A percentile compares a stretch with the other conserved stretches of the same genome.
phyloP scores from a whole-genome alignment of 129 eudicot genomes.

The Heracleum sosnowskyi region DNA sequence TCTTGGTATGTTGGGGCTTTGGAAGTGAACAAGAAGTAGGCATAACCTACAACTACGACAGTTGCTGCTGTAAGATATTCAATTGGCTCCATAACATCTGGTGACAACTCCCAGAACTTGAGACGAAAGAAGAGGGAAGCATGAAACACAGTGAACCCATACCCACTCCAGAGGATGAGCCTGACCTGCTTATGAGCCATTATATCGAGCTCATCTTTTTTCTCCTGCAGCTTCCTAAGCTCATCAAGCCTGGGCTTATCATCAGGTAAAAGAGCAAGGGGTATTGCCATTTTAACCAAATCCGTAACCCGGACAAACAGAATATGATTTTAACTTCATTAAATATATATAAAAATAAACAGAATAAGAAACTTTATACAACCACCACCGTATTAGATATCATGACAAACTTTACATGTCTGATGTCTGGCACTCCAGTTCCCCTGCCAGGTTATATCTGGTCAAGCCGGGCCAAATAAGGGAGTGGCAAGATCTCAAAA shows the following conservation, averaged over 20 bases:
- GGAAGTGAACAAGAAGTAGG: constrained; percentile 67
- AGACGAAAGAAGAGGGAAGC: constrained; percentile 76
- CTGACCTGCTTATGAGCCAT: constrained; percentile 76
- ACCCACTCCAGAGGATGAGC: constrained; percentile 61
- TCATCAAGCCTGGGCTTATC: constrained; percentile 59
- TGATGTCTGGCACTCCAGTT: neutral
- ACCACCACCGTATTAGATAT: neutral
- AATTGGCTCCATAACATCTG: constrained; percentile 98
- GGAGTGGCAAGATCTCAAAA: neutral
- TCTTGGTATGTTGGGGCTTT: constrained; percentile 78
- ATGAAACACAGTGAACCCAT: constrained; percentile 41
- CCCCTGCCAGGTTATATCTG: neutral
- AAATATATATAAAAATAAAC: neutral
- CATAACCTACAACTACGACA: constrained; percentile 69
- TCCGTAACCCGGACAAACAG: constrained; percentile 53
- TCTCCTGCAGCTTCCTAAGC: constrained; percentile 44
- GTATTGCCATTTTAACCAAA: constrained; percentile 61
- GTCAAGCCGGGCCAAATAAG: neutral
- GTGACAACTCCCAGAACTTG: constrained; percentile 90
- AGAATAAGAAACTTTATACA: neutral
- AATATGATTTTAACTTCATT: neutral
- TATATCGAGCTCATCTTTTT: constrained; percentile 53
- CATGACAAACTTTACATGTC: neutral
- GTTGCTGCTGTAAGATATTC: constrained; percentile 58
- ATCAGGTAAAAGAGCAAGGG: constrained; percentile 53